These are phyloP conservation scores for Protea cynaroides DNA, from an alignment of 164 flowering plant genomes.

Conservation along the genomic window DNA sequence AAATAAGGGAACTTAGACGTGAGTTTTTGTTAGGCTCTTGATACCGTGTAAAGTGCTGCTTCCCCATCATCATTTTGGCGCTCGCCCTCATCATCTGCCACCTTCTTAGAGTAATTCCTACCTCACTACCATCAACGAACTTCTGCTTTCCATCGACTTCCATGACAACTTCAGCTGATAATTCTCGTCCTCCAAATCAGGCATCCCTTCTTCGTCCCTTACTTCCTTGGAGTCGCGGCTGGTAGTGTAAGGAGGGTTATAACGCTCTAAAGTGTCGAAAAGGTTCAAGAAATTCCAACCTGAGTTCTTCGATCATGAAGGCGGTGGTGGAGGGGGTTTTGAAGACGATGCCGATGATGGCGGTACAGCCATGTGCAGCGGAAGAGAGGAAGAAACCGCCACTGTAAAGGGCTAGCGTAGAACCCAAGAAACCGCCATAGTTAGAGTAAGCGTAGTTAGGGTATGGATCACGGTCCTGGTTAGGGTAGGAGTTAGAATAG, in stretches of 20 bases:
- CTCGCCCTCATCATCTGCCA: conserved; percentile 12
- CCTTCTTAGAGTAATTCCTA: conserved; percentile 11
- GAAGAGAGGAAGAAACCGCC: conserved; percentile 12
- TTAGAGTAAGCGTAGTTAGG: conserved; percentile 9
- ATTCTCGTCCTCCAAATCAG: conserved; percentile 92
- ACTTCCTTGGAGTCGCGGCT: conserved; percentile 74
- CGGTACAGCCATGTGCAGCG: conserved; percentile 12
- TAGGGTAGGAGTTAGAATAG: conserved; percentile 19
- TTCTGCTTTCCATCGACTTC: conserved; percentile 65
- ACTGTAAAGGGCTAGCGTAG: conserved; percentile 2
- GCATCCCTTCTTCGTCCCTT: conserved; percentile 96
- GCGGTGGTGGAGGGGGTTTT: conserved; percentile 75
- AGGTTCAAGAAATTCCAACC: conserved; percentile 83
- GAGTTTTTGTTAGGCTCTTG: too few relatives aligned
- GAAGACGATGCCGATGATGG: conserved; percentile 36
- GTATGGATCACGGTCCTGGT: conserved; percentile 17
- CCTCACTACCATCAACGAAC: conserved; percentile 33
- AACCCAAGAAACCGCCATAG: conserved; percentile 30
- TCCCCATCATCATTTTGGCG: conserved; percentile 16
- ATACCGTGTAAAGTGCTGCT: conserved; percentile 27
- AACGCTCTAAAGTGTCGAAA: conserved; percentile 44
- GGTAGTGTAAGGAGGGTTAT: conserved; percentile 50
- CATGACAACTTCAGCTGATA: conserved; percentile 70
- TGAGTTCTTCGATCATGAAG: conserved; percentile 62
- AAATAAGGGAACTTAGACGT: too few relatives aligned